Evolutionary conservation across 2,329 filamentous ascomycete genomes (phyloP).

Genomic region (Trichoderma harzianum): DNA sequence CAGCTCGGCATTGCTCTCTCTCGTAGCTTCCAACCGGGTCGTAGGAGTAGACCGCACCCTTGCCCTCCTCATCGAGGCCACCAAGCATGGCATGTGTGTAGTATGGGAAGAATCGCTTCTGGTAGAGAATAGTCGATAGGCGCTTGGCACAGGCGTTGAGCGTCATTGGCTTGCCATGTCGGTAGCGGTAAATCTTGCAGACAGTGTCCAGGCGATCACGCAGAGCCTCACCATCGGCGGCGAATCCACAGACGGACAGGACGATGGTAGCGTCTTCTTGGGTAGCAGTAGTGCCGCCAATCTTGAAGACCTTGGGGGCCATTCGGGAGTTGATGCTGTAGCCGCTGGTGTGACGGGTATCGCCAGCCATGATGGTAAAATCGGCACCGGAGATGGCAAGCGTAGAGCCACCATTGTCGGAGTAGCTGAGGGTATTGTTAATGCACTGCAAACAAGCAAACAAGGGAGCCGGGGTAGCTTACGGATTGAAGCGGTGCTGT

Average conservation of each 20-base stretch:
- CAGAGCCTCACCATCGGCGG: slow-evolving; percentile 88
- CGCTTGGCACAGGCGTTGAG: slow-evolving; percentile 93
- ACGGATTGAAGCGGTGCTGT: slow-evolving; percentile 92
- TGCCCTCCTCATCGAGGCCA: slow-evolving; percentile 90
- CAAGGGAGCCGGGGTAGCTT: slow-evolving; percentile 34
- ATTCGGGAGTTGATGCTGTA: slow-evolving; percentile 99
- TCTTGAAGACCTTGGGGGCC: slow-evolving; percentile 94
- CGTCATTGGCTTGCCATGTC: slow-evolving; percentile 94
- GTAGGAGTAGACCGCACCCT: slow-evolving; percentile 93
- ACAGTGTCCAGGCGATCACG: slow-evolving; percentile 91
- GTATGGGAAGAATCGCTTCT: slow-evolving; percentile 98
- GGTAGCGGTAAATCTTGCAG: slow-evolving; percentile 99
- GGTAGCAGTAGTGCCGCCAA: slow-evolving; percentile 83
- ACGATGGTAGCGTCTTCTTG: slow-evolving; percentile 84
- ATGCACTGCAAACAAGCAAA: neutral
- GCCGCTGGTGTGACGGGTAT: slow-evolving; percentile 91
- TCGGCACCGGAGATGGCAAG: slow-evolving; percentile 90
- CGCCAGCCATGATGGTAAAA: slow-evolving; percentile 95
- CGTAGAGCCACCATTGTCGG: slow-evolving; percentile 95
- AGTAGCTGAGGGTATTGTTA: slow-evolving; percentile 62
- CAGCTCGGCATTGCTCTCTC: slow-evolving; percentile 91
- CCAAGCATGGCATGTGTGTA: slow-evolving; percentile 94
- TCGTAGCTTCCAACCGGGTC: slow-evolving; percentile 98
- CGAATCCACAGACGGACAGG: slow-evolving; percentile 91
- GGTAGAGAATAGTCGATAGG: slow-evolving; percentile 91